These are phyloP conservation scores for Macadamia tetraphylla DNA, from an alignment of 164 flowering plant genomes.

Conservation along the genomic window DNA sequence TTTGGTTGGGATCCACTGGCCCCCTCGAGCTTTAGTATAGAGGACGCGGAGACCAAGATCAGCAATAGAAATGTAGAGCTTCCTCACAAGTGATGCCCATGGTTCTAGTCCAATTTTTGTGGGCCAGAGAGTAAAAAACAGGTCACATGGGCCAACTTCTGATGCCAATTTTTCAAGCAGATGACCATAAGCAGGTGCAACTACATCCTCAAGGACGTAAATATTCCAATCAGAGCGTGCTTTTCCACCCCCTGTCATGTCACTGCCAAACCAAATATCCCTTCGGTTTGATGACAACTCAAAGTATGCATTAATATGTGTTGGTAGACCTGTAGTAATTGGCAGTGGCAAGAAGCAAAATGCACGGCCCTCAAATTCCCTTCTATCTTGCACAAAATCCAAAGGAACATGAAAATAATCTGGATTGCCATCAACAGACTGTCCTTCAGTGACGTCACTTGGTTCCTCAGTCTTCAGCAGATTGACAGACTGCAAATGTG, in stretches of 20 bases:
- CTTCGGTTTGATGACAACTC: conserved; percentile 94
- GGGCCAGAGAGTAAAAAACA: conserved; percentile 86
- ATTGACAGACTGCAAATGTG: conserved; percentile 46
- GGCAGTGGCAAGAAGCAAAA: conserved; percentile 96
- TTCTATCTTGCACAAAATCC: conserved; percentile 25
- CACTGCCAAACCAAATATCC: conserved; percentile 98
- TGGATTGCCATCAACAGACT: conserved; percentile 15
- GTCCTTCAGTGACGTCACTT: conserved; percentile 21
- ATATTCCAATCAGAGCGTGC: conserved; percentile 92
- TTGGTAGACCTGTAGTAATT: conserved; percentile 82
- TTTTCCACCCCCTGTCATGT: conserved; percentile 98
- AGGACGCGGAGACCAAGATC: conserved; percentile 65
- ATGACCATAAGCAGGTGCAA: conserved; percentile 86
- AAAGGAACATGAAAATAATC: conserved; percentile 31
- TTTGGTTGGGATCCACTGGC: conserved; percentile 89
- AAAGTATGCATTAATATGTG: conserved; percentile 91
- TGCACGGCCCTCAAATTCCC: conserved; percentile 81
- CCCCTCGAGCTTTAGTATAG: conserved; percentile 85
- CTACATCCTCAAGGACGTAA: conserved; percentile 80
- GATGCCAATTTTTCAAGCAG: conserved; percentile 70
- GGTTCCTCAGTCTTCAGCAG: conserved; percentile 23
- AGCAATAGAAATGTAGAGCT: conserved; percentile 54
- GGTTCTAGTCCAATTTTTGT: conserved; percentile 50
- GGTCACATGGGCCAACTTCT: conserved; percentile 71
- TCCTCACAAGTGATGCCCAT: conserved; percentile 80